These are phyloP conservation scores for Colletotrichum musicola DNA, from an alignment of 2,329 filamentous ascomycete species.

Conservation along the genomic window DNA sequence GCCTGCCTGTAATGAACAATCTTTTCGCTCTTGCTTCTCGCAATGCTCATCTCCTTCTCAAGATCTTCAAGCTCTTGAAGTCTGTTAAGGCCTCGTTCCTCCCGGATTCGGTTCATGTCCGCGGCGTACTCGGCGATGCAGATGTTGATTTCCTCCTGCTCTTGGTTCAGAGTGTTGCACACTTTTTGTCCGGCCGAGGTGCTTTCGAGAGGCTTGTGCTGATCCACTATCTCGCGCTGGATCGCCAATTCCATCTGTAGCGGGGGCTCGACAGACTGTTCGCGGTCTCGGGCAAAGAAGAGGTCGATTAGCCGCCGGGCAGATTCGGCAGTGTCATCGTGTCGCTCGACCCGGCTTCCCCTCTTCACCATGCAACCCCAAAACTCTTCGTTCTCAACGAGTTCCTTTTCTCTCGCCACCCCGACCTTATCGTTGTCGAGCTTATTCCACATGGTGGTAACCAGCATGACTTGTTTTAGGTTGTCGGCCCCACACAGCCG, in stretches of 20 bases:
- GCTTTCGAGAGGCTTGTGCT: conserved; percentile 16
- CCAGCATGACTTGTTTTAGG: conserved; percentile 50
- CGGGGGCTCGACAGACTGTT: background rate
- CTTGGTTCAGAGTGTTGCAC: conserved; percentile 4
- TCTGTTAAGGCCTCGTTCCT: conserved; percentile 3
- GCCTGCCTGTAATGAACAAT: conserved; percentile 5
- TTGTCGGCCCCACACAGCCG: conserved; percentile 51
- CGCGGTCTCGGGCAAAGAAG: conserved; percentile 8
- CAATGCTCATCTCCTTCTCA: conserved; percentile 4
- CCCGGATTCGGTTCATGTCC: background rate
- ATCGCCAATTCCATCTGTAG: conserved; percentile 13
- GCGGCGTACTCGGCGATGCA: background rate
- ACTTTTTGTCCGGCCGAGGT: conserved; percentile 16
- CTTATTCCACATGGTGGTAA: conserved; percentile 52
- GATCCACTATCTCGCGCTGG: conserved; percentile 10
- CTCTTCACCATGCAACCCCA: conserved; percentile 27
- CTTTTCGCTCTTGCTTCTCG: conserved; percentile 3
- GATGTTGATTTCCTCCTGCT: conserved; percentile 3
- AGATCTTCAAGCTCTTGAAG: conserved; percentile 12
- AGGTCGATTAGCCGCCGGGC: conserved; percentile 8
- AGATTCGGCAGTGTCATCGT: conserved; percentile 5
- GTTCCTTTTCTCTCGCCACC: conserved; percentile 23
- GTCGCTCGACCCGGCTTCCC: conserved; percentile 7
- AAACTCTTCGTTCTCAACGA: conserved; percentile 28
- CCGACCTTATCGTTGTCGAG: conserved; percentile 34